Percentiles rank a stretch among this genome's conserved stretches.
Evolutionary conservation across 202 grass and related monocot genomes (phyloP).

Genomic region (Schoenoplectus triqueter): DNA sequence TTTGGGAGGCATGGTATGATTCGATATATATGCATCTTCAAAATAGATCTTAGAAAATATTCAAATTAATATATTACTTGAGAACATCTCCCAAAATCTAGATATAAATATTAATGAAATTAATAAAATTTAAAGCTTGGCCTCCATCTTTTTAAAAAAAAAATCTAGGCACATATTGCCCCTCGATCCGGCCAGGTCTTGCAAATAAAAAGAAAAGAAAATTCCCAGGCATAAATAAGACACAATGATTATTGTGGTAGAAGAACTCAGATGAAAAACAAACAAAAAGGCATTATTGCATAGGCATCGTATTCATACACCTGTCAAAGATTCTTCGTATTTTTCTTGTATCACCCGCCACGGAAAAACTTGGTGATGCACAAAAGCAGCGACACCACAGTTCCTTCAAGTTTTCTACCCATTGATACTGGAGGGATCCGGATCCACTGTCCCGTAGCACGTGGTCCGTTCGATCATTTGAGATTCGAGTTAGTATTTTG

Average conservation of each 20-base stretch:
- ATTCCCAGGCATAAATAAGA: neutral
- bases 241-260: neutral
- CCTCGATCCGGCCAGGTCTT: neutral
- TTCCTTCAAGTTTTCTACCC: neutral
- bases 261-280: neutral
- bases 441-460: too few species aligned
- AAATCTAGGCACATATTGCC: neutral
- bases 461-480: too few species aligned
- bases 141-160: too few species aligned
- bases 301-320: constrained; percentile 2
- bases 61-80: too few species aligned
- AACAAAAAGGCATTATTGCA: neutral
- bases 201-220: neutral
- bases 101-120: too few species aligned
- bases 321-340: neutral
- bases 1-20: too few species aligned
- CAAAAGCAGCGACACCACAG: neutral
- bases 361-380: constrained; percentile 1
- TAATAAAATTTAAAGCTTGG: too few species aligned
- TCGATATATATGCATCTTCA: too few species aligned
- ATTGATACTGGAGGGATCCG: neutral
- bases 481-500: too few species aligned
- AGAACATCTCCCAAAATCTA: too few species aligned
- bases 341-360: constrained; percentile 11
- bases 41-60: too few species aligned